Conservation (phyloP, 106 monocot genomes). For the Dendrobium officinale region DNA sequence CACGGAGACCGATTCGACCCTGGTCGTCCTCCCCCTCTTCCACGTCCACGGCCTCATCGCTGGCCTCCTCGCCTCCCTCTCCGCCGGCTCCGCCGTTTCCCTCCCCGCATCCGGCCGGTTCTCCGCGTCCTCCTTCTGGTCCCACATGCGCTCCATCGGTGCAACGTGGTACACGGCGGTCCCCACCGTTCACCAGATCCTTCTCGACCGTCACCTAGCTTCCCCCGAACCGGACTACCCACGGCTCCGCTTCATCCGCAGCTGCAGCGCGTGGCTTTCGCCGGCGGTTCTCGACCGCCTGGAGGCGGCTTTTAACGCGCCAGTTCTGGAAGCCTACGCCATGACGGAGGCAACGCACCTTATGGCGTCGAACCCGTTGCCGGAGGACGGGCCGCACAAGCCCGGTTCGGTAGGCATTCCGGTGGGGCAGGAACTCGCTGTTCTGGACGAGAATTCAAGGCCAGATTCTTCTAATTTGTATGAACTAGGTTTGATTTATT, state of each 20-base stretch:
- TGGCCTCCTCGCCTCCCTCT: slow-evolving; percentile 58
- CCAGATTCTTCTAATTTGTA: no score
- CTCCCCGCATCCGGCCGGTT: slow-evolving; percentile 72
- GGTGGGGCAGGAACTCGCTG: slow-evolving; percentile 65
- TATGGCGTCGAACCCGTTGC: slow-evolving; percentile 81
- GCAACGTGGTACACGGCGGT: slow-evolving; percentile 99
- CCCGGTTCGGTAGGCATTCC: slow-evolving; percentile 72
- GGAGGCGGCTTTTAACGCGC: slow-evolving; percentile 62
- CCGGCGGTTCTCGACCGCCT: slow-evolving; percentile 52
- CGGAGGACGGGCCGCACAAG: slow-evolving; percentile 60
- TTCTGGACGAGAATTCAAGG: no score
- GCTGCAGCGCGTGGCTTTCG: slow-evolving; percentile 90
- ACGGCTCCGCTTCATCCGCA: slow-evolving; percentile 79
- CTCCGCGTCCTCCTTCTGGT: slow-evolving; percentile 89
- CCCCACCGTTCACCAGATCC: slow-evolving; percentile 92
- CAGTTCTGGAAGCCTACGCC: slow-evolving; percentile 92
- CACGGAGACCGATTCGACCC: slow-evolving; percentile 60
- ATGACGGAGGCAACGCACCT: slow-evolving; percentile 95
- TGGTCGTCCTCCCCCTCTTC: slow-evolving; percentile 82
- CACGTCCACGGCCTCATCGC: slow-evolving; percentile 94
- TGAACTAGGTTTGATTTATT: no score
- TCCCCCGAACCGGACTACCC: slow-evolving; percentile 60
- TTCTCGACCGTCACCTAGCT: slow-evolving; percentile 78
- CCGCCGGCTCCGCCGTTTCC: slow-evolving; percentile 44
- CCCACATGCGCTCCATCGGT: slow-evolving; percentile 47